phyloP scores from a whole-genome alignment of 2,329 filamentous ascomycete genomes.

The Pochonia chlamydosporia region DNA sequence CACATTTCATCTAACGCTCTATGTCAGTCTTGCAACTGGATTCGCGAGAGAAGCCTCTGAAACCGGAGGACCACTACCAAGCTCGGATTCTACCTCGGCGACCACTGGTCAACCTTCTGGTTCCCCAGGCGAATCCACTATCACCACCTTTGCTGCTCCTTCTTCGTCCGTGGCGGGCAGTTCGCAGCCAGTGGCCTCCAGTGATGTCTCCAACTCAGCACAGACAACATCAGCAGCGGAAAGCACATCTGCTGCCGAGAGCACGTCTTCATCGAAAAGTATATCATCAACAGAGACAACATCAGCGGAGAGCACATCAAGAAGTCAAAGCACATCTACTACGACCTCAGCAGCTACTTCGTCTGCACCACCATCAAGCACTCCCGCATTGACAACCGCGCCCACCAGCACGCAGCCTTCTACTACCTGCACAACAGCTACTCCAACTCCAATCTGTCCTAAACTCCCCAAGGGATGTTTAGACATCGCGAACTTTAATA shows the following conservation, averaged over 20 bases:
- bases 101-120: not conserved
- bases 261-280: no score
- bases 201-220: no score
- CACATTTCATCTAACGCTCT: not conserved
- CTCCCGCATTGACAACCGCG: not conserved
- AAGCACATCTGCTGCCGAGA: no score
- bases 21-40: not conserved
- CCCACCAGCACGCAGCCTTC: not conserved
- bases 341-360: not conserved
- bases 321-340: no score
- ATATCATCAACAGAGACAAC: no score
- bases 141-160: no score
- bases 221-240: no score
- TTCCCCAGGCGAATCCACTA: no score
- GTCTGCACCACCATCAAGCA: not conserved
- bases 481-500: not conserved
- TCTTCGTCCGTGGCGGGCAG: no score
- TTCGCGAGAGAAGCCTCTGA: no score
- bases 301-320: no score
- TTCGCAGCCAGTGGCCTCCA: no score
- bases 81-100: not conserved
- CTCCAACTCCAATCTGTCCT: slow-evolving; percentile 5
- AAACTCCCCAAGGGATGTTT: slow-evolving; percentile 1
- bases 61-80: not conserved
- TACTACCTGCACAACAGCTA: not conserved